These are phyloP conservation scores for Talaromyces sp. DNA, from an alignment of 2,329 filamentous ascomycete genomes.

Conservation along the genomic window DNA sequence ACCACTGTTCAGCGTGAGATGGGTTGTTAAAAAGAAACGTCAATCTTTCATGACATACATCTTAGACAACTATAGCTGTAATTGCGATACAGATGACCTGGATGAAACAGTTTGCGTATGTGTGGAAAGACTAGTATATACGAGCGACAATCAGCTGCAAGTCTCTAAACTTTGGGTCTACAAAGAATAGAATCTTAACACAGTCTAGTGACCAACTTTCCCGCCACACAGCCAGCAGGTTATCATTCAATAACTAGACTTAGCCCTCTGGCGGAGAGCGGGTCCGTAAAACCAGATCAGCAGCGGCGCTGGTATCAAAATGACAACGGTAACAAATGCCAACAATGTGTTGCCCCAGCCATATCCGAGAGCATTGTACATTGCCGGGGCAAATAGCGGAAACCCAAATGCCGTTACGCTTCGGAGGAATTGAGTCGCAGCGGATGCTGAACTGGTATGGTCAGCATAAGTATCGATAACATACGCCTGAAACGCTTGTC, in stretches of 20 bases:
- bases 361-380: slow-evolving; percentile 39
- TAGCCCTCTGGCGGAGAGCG: neutral
- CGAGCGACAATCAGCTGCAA: too few relatives aligned
- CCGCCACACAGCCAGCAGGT: too few relatives aligned
- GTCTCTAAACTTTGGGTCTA: too few relatives aligned
- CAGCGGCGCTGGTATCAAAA: slow-evolving; percentile 34
- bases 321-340: slow-evolving; percentile 39
- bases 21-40: too few relatives aligned
- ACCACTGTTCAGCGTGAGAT: too few relatives aligned
- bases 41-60: too few relatives aligned
- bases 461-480: slow-evolving; percentile 49
- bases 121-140: too few relatives aligned
- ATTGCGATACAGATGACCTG: too few relatives aligned
- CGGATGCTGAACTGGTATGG: slow-evolving; percentile 40
- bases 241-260: neutral
- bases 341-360: slow-evolving; percentile 48
- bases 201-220: too few relatives aligned
- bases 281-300: slow-evolving; percentile 41
- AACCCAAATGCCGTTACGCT: slow-evolving; percentile 52
- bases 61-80: too few relatives aligned
- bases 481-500: slow-evolving; percentile 42
- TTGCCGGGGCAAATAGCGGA: slow-evolving; percentile 51
- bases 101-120: too few relatives aligned
- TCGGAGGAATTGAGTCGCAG: slow-evolving; percentile 48
- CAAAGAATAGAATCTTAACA: too few relatives aligned